phyloP scores from a whole-genome alignment of 352 stramenopile species.

The Phytophthora fragariaefolia region DNA sequence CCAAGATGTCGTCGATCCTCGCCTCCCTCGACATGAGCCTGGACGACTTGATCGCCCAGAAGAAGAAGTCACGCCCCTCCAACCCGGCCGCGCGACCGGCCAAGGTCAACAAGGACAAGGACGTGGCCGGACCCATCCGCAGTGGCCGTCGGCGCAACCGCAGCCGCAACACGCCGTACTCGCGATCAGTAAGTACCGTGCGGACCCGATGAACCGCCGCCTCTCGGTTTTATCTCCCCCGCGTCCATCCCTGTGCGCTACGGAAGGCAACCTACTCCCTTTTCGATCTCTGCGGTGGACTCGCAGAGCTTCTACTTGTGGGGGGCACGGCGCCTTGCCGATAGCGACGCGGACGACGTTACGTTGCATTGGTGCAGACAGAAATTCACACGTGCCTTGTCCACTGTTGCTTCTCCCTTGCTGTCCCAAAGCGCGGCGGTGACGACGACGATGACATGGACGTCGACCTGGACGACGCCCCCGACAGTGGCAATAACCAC shows the following conservation, averaged over 20 bases:
- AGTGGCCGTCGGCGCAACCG: conserved; percentile 44
- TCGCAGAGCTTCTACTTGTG: not conserved
- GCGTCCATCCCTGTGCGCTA: conserved; percentile 17
- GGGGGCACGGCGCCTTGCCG: conserved; percentile 30
- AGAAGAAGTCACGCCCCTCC: conserved; percentile 66
- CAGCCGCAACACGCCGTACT: conserved; percentile 71
- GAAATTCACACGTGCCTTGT: conserved; percentile 37
- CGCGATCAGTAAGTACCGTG: conserved; percentile 70
- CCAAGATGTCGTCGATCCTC: conserved; percentile 79
- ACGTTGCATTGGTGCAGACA: conserved; percentile 35
- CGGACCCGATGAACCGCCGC: conserved; percentile 25
- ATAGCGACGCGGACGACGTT: conserved; percentile 26
- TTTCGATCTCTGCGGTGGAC: conserved; percentile 10
- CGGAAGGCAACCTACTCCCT: conserved; percentile 23
- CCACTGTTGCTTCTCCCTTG: conserved; percentile 38
- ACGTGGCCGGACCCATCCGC: conserved; percentile 59
- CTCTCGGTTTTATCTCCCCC: conserved; percentile 23
- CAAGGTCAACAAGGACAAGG: conserved; percentile 41
- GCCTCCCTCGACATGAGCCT: conserved; percentile 87
- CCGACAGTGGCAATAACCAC: conserved; percentile 34
- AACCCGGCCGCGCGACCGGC: conserved; percentile 59
- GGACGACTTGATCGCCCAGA: conserved; percentile 81
- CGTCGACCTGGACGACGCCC: conserved; percentile 56
- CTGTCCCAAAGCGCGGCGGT: conserved; percentile 41
- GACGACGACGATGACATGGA: conserved; percentile 69